A percentile compares a stretch with the other conserved stretches of the same genome.
Evolutionary conservation across 2,329 filamentous ascomycete species (phyloP).

Genomic region (Colletotrichum salicis): DNA sequence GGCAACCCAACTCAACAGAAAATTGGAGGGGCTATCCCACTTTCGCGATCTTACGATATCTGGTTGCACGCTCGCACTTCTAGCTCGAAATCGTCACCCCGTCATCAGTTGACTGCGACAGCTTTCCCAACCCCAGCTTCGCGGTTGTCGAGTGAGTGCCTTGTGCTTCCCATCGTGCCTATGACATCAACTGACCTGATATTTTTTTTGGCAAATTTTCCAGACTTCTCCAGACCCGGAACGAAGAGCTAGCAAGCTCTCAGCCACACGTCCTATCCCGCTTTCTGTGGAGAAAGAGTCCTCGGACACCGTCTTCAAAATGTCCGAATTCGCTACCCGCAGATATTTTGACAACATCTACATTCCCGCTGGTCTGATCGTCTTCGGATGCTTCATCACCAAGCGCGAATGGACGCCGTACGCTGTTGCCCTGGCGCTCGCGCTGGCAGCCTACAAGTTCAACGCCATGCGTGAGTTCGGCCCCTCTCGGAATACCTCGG

Average conservation of each 20-base stretch:
- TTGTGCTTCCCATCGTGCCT: not conserved
- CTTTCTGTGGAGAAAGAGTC: conserved; percentile 26
- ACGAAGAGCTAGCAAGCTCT: conserved; percentile 9
- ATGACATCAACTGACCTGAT: conserved; percentile 5
- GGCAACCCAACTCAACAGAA: conserved; percentile 34
- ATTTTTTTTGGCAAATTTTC: not conserved
- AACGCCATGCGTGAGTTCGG: conserved; percentile 72
- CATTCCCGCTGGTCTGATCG: conserved; percentile 81
- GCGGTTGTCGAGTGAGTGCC: conserved; percentile 23
- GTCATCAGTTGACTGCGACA: conserved; percentile 21
- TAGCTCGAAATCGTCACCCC: not conserved
- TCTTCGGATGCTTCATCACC: conserved; percentile 80
- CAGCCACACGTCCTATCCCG: not conserved
- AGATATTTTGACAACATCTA: conserved; percentile 83
- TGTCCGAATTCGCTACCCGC: conserved; percentile 59
- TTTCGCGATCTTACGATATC: conserved; percentile 32
- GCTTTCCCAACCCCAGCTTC: not conserved
- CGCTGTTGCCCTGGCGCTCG: conserved; percentile 73
- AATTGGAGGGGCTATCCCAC: conserved; percentile 33
- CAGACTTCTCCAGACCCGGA: conserved; percentile 11
- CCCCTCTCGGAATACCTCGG: conserved; percentile 17
- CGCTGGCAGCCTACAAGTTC: conserved; percentile 78
- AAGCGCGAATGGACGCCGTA: conserved; percentile 82
- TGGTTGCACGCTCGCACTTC: conserved; percentile 12
- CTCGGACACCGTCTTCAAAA: conserved; percentile 24